Evolutionary conservation across 306 rosid genomes (phyloP).

Genomic region (Pachyrhizus erosus): DNA sequence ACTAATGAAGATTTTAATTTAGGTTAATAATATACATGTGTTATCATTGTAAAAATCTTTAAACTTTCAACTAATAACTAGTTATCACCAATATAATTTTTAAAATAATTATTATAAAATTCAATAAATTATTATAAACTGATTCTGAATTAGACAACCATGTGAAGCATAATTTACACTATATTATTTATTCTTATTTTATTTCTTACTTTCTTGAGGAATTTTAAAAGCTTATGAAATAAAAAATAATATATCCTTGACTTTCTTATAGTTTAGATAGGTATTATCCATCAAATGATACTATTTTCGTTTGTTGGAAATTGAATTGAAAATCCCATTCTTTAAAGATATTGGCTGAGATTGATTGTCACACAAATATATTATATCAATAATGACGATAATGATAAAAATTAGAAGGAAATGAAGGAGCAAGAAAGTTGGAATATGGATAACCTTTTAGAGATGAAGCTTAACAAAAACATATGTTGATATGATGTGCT

Average conservation of each 20-base stretch:
- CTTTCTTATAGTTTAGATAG: not conserved
- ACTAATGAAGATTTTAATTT: not conserved
- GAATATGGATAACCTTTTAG: constrained; percentile 10
- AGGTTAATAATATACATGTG: too few relatives aligned
- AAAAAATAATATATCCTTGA: not conserved
- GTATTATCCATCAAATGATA: not conserved
- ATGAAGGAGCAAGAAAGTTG: constrained; percentile 30
- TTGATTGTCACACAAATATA: not conserved
- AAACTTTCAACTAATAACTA: not conserved
- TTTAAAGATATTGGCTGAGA: not conserved
- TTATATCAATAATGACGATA: not conserved
- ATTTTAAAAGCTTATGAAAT: not conserved
- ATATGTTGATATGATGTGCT: not conserved
- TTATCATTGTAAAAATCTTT: too few relatives aligned
- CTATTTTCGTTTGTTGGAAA: not conserved
- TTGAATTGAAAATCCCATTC: not conserved
- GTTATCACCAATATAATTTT: not conserved
- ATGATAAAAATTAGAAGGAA: constrained; percentile 16
- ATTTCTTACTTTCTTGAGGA: not conserved
- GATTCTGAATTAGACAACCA: too few relatives aligned
- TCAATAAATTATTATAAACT: too few relatives aligned
- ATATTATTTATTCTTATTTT: not conserved
- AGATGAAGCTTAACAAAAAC: not conserved
- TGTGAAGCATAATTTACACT: too few relatives aligned
- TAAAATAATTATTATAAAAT: not conserved